Base-by-base conservation (phyloP, 1,284 basidiomycete genomes). In the Boletus mariae region DNA sequence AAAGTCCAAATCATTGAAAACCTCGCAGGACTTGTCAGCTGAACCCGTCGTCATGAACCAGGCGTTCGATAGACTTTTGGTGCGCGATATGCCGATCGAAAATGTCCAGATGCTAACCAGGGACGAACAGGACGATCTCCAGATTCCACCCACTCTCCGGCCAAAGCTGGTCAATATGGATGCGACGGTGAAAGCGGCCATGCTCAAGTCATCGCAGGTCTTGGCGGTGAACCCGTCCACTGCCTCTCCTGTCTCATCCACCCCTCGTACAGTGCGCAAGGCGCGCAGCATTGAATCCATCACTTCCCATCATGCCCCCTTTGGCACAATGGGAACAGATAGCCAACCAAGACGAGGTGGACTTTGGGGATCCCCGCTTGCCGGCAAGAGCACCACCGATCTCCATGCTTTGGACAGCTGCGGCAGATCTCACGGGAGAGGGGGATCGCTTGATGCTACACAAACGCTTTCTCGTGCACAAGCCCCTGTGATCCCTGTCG, bases 161-260 rank as follows among this genome's bases (percentile, higher is more conserved):
- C 83, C 84, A 1, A 92, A 92, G 69, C 80, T 94, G 5, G 74
- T 78, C 38, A 80, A 81, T 23, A 89, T 94, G 80, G 90, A 91
- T 56, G 73, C 84, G 0, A 82, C 84, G 2, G 91, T 94, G 38
- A 94, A 94, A 64, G 88, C 88, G 3, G 88, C 89, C n/a, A 93
- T 94, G 88, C 74, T 94, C 52, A 91, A 89, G 63, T 92, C 90
- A 0, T 90, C 90, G 2, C 84, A 86, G 26, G 80, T 82, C 12
- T 75, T 92, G 62, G 76, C 79, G 26, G 67, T 78, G 11, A 76
- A 72, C 26, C 66, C 76, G 0, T 61, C 77, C 17, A 58, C 65
- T 20, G 17, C 48, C 6, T 56, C 67, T 25, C 55, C 61, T 2
- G 57, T 63, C 5, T 71, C 72, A 37, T 55, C 62, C 15, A 72